Evolutionary conservation across 2,329 filamentous ascomycete species (phyloP), one percentile per base, ranked within the genome.

Genomic region (Fusarium sp.): DNA sequence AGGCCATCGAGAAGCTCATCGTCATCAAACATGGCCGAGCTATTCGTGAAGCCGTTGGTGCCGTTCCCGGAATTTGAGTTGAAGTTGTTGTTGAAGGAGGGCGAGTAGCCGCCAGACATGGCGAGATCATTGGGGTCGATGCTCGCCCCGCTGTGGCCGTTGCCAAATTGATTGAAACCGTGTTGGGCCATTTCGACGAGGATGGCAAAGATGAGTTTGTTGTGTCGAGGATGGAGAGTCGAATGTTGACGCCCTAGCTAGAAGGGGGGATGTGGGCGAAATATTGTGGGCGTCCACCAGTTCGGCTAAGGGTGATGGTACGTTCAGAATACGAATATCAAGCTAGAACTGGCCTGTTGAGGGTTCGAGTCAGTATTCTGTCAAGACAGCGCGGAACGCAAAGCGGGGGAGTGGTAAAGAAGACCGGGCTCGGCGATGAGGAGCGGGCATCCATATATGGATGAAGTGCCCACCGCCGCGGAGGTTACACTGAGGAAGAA

Each of bases 101-200:
- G 84, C 24, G 87, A 88, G 77, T 86, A 91, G 63, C 84, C 84
- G 70, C 85, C 85, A 16, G 81, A 79, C 89, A 95, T 92, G 73
- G 89, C 89, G 64, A 98, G 86, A 69, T 96, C 93, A 67, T 93
- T 95, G 13, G 95, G 95, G 77, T 98, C 93, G 76, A 98, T 91
- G 76, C 87, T 87, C 51, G 86, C 82, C 63, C 82, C 84, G 69
- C 85, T 85, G 70, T 86, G 85, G 75, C 82, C 81, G 70, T 84
- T 84, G 73, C 82, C 83, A 76, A 88, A 88, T 71, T 87, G 85
- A 76, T 82, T 82, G 79, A 88, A 89, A 74, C 81, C 80, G 81
- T 87, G 85, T 57, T 87, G 85, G 72, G 86, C 84, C 86, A 88
- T 88, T 65, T 74, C 49, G 56, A 56, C 48, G 53, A 71, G 24